Evolutionary conservation across 768 basidiomycete genomes (phyloP), one percentile per base, ranked within the genome.

Genomic region (Leccinum disarticulatum): DNA sequence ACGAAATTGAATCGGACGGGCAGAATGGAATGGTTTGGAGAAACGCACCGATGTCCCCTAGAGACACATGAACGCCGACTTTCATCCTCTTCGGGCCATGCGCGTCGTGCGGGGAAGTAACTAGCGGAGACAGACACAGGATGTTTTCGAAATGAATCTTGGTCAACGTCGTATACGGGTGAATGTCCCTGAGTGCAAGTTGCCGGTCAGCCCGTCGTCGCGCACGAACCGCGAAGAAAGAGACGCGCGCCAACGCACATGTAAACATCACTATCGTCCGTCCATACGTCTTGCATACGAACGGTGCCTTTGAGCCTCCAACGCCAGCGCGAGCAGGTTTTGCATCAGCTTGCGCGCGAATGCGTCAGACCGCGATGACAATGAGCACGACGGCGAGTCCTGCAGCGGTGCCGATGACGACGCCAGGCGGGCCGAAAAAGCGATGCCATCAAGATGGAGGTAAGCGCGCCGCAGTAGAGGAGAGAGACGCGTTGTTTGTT

Each of bases 91-190:
- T 61, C 0, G 54, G 56, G 19, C 63, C 60, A 36, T 14, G 55
- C 57, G 72, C 52, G 54, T 74, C 54, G 25, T 68, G 47, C 19
- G 70, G 30, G 55, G 70, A 61, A 0, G 43, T 33, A 28, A 59
- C 31, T 67, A 83, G 56, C 68, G 79, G 60, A 58, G 70, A 58
- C 3, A 87, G 69, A 69, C 88, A 90, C 59, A 92, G 81, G 2
- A 79, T 77, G 61, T 88, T 90, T 68, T 90, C 85, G 58, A 92
- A 88, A 68, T 88, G 91, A 3, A 86, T 76, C 53, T 77, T 79
- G 6, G 83, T 84, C 49, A 91, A 66, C 2, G 77, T 77, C 10
- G 89, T 85, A n/a, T 75, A 75, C 7, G 87, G 87, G 61, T 92
- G 87, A 10, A 92, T 81, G 64, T 90, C 86, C 77, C 89, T 90